A percentile compares a stretch with the other conserved stretches of the same genome.
Conservation (phyloP, 2,329 filamentous ascomycete species). For the Aspergillus amoenus region DNA sequence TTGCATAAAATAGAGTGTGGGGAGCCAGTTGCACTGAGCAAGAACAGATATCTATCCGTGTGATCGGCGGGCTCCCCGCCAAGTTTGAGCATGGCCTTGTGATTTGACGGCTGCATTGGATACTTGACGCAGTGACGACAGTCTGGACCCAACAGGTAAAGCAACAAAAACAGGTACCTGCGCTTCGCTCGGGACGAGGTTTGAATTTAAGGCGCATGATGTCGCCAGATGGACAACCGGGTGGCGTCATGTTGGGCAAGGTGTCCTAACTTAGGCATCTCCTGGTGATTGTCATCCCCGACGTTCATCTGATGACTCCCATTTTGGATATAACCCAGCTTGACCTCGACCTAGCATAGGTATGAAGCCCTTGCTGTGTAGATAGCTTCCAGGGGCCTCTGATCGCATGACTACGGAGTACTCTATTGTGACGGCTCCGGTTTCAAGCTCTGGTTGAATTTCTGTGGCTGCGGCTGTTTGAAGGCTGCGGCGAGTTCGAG, state of each 20-base stretch:
- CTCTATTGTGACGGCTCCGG: no score
- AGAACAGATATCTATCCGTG: background rate
- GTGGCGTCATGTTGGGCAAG: slow-evolving; percentile 12
- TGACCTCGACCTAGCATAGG: background rate
- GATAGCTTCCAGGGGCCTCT: background rate
- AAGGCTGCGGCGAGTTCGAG: background rate
- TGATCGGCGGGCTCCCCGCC: slow-evolving; percentile 11
- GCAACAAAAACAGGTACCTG: background rate
- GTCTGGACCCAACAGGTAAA: background rate
- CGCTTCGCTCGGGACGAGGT: background rate
- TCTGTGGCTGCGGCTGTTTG: background rate
- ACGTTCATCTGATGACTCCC: slow-evolving; percentile 13
- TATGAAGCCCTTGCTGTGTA: background rate
- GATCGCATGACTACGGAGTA: background rate
- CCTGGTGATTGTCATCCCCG: background rate
- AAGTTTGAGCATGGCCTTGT: background rate
- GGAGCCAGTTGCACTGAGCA: background rate
- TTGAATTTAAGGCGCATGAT: slow-evolving; percentile 13
- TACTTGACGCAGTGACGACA: background rate
- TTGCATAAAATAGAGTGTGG: background rate
- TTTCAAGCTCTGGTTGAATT: background rate
- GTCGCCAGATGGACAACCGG: slow-evolving; percentile 9
- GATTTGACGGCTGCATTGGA: slow-evolving; percentile 5
- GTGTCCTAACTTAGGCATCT: background rate
- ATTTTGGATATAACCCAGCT: background rate